Evolutionary conservation across 805 yeast genomes (phyloP).

Genomic region (Metschnikowia borealis): DNA sequence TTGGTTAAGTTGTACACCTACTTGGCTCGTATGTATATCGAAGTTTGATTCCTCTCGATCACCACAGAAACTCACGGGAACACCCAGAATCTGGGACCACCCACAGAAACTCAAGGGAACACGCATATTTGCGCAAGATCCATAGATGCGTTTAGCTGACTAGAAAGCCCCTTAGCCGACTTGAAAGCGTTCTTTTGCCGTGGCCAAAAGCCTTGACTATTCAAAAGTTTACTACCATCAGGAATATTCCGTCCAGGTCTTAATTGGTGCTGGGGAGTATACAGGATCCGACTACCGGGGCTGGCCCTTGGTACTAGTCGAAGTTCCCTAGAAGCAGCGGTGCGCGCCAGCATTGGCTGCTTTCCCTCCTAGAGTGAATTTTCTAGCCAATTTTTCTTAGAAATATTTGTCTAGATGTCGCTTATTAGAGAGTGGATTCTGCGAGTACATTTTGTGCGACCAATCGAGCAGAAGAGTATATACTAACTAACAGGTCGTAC

Average conservation of each 20-base stretch:
- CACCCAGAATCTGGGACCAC: neutral
- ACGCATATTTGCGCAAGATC: neutral
- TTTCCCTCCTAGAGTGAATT: neutral
- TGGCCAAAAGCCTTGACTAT: neutral
- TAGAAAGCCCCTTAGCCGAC: neutral
- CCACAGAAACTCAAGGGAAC: constrained; percentile 1
- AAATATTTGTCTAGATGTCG: no score
- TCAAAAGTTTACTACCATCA: constrained; percentile 3
- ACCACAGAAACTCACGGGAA: constrained; percentile 1
- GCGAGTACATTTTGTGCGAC: constrained; percentile 36
- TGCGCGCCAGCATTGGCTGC: neutral
- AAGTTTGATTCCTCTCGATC: constrained; percentile 4
- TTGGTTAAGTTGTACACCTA: constrained; percentile 97
- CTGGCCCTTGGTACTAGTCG: neutral
- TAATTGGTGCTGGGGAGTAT: neutral
- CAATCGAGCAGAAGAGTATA: constrained; percentile 40
- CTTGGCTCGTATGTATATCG: constrained; percentile 90
- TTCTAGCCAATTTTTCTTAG: no score
- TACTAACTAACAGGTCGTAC: constrained; percentile 80
- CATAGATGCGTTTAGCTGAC: neutral
- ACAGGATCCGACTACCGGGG: neutral
- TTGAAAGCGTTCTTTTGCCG: neutral
- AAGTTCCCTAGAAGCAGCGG: neutral
- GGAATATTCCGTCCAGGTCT: neutral
- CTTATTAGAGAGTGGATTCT: constrained; percentile 14